Percentiles rank a stretch among this genome's conserved stretches.
phyloP scores from a whole-genome alignment of 495 filamentous ascomycete genomes.

The Tuber borchii region DNA sequence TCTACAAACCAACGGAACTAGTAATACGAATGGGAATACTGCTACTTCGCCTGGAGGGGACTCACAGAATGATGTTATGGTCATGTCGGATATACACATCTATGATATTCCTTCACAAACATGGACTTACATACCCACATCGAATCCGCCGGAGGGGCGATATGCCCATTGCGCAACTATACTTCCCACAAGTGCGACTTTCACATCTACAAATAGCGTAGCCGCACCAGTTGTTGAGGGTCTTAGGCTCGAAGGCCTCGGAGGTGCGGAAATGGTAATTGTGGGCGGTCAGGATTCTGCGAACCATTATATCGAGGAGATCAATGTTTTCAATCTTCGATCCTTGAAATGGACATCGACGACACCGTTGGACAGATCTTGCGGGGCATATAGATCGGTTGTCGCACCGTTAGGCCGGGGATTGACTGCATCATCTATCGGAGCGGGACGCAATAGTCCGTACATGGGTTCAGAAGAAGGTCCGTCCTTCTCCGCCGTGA shows the following conservation, averaged over 20 bases:
- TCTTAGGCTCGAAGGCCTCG: constrained; percentile 77
- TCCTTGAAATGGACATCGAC: constrained; percentile 93
- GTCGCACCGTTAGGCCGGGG: constrained; percentile 63
- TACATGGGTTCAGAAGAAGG: constrained; percentile 38
- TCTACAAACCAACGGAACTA: constrained; percentile 35
- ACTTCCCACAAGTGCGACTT: constrained; percentile 75
- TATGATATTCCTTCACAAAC: constrained; percentile 78
- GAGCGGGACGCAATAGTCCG: constrained; percentile 43
- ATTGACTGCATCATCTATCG: constrained; percentile 65
- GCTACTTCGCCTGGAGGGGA: constrained; percentile 49
- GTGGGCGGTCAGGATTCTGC: constrained; percentile 93
- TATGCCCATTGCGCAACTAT: constrained; percentile 97
- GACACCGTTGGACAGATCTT: constrained; percentile 73
- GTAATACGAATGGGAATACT: constrained; percentile 29
- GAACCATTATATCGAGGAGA: constrained; percentile 98
- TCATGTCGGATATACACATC: constrained; percentile 97
- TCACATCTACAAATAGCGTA: constrained; percentile 54
- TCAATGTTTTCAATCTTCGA: constrained; percentile 95
- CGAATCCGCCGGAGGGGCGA: constrained; percentile 79
- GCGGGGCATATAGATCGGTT: constrained; percentile 92
- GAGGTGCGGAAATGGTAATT: constrained; percentile 94
- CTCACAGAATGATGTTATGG: constrained; percentile 77
- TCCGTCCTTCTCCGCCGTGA: constrained; percentile 23
- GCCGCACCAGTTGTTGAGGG: constrained; percentile 46
- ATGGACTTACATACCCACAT: constrained; percentile 76